Base-by-base conservation (phyloP, 768 basidiomycete genomes). In the Mycena indigotica region DNA sequence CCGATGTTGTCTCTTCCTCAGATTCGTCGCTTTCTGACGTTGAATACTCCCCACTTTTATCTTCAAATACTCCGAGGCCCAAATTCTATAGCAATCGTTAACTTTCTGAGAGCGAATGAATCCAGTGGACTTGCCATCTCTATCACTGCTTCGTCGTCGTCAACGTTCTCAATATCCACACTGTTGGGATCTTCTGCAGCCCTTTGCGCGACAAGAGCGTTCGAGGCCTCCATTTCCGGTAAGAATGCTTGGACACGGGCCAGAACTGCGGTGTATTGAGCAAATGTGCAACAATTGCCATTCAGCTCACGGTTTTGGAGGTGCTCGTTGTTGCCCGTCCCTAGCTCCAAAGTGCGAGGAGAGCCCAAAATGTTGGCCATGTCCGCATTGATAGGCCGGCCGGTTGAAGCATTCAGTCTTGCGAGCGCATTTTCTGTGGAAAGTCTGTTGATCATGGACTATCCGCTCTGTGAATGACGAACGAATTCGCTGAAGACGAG, bases 121-220 rank as follows among this genome's bases (percentile, higher is more conserved):
- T n/a, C n/a, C n/a, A 26, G 52, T 55, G 12, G 29, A 76, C 41
- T 16, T 23, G 23, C 79, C 77, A 82, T 82, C 56, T 82, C 72
- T 52, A 82, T 75, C 58, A 80, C 73, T 49, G 63, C 65, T 8
- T 69, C 71, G 26, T 72, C 70, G 8, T 61, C 70, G 1, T 66
- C 68, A 19, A 82, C 50, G 46, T 79, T 74, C 63, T 83, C 82
- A 3, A 83, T 81, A 65, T 83, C 78, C 25, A 83, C 67, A 59
- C 75, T 77, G 12, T 64, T 63, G 6, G 78, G 80, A 48, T 77
- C 73, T 25, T 64, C 61, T 5, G 65, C 59, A 2, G 69, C 72
- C 15, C 65, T 65, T 17, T 59, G 64, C 2, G 68, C 53, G 23
- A 83, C 73, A 1, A 72, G 70, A 2, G 73, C 75, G 52, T 83